phyloP scores from a whole-genome alignment of 805 yeast species.

The Candida ovalis region DNA sequence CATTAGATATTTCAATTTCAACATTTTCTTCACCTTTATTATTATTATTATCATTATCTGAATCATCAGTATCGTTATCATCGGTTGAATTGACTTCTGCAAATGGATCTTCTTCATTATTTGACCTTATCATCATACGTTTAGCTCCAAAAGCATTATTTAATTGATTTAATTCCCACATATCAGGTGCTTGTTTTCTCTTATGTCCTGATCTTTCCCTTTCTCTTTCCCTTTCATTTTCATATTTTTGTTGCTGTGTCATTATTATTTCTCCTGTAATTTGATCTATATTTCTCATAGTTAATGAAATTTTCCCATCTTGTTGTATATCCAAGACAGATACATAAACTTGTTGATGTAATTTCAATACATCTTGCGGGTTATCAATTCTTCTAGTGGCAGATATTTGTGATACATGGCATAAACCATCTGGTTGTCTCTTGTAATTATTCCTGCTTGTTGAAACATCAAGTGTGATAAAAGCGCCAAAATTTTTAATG shows the following conservation, averaged over 20 bases:
- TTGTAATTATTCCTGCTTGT: slow-evolving; percentile 30
- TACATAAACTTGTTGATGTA: slow-evolving; percentile 62
- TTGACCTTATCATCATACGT: slow-evolving; percentile 8
- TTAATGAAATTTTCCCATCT: slow-evolving; percentile 51
- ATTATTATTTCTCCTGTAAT: slow-evolving; percentile 42
- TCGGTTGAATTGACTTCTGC: slow-evolving; percentile 25
- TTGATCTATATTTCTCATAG: slow-evolving; percentile 75
- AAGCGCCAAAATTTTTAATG: slow-evolving; percentile 73
- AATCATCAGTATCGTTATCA: slow-evolving; percentile 11
- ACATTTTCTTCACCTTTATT: slow-evolving; percentile 43
- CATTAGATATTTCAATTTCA: slow-evolving; percentile 69
- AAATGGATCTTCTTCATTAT: slow-evolving; percentile 28
- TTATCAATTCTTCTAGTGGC: slow-evolving; percentile 42
- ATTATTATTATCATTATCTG: slow-evolving; percentile 11
- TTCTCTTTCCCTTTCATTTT: neutral
- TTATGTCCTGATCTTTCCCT: slow-evolving; percentile 26
- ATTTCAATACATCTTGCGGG: slow-evolving; percentile 55
- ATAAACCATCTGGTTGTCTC: slow-evolving; percentile 50
- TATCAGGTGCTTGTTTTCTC: slow-evolving; percentile 76
- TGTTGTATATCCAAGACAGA: slow-evolving; percentile 42
- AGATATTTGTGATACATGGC: slow-evolving; percentile 72
- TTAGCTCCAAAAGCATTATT: slow-evolving; percentile 36
- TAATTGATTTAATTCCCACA: slow-evolving; percentile 86
- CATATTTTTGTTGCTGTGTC: neutral
- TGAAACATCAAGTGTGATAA: slow-evolving; percentile 47